These are phyloP conservation scores for Zygoascus biomembranicola DNA, from an alignment of 805 yeast genomes.

Conservation along the genomic window DNA sequence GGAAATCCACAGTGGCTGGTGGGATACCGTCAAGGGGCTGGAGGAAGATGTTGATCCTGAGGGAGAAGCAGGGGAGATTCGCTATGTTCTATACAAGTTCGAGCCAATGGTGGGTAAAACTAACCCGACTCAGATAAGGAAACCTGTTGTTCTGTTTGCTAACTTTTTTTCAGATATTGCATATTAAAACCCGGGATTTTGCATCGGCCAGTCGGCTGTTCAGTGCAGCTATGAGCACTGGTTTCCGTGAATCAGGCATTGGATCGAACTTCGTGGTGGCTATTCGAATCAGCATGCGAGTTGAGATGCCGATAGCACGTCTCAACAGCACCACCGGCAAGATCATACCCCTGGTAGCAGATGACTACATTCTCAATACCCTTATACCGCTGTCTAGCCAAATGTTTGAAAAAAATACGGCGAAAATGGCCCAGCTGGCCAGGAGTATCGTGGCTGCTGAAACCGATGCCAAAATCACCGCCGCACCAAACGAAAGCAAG, in stretches of 20 bases:
- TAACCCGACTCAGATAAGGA: no score
- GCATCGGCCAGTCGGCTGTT: slow-evolving; percentile 53
- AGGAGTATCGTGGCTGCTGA: neutral
- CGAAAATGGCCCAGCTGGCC: slow-evolving; percentile 42
- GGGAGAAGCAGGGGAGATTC: neutral
- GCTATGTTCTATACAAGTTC: slow-evolving; percentile 66
- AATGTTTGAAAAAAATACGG: slow-evolving; percentile 58
- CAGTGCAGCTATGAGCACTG: slow-evolving; percentile 70
- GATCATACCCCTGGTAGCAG: slow-evolving; percentile 39
- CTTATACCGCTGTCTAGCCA: slow-evolving; percentile 49
- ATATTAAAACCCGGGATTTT: slow-evolving; percentile 65
- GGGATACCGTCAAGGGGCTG: slow-evolving; percentile 19
- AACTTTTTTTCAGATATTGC: slow-evolving; percentile 40
- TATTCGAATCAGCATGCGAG: slow-evolving; percentile 58
- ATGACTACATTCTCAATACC: slow-evolving; percentile 41
- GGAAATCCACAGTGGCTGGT: slow-evolving; percentile 32
- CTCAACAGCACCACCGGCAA: slow-evolving; percentile 28
- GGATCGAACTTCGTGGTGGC: slow-evolving; percentile 75
- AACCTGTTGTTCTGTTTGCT: no score
- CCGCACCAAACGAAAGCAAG: slow-evolving; percentile 13
- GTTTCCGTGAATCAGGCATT: slow-evolving; percentile 81
- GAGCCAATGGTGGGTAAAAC: slow-evolving; percentile 52
- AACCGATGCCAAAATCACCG: neutral
- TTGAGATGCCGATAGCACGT: slow-evolving; percentile 73
- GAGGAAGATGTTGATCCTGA: neutral